phyloP scores from a whole-genome alignment of 129 eudicot species.

The Escallonia herrerae region DNA sequence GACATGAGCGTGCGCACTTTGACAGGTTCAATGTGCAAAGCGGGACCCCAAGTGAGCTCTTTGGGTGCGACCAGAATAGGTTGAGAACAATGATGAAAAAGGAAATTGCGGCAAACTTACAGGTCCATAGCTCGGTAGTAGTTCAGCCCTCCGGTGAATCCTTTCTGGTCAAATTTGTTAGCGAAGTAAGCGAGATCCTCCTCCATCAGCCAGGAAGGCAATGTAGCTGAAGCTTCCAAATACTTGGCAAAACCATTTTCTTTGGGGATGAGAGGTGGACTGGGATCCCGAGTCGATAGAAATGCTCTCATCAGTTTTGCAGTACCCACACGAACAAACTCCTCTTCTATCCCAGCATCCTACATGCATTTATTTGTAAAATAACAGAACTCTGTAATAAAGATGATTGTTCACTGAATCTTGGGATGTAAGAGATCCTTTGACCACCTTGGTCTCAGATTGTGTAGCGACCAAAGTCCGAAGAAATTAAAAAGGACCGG shows the following conservation, averaged over 20 bases:
- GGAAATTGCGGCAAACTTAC: conserved; percentile 30
- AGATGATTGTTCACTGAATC: no score
- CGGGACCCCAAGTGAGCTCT: no score
- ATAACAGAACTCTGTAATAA: no score
- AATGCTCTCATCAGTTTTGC: conserved; percentile 53
- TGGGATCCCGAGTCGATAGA: conserved; percentile 48
- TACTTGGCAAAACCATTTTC: conserved; percentile 58
- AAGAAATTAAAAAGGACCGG: no score
- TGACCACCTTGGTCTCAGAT: neutral
- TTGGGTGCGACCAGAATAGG: no score
- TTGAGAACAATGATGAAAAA: no score
- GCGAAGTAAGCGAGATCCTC: conserved; percentile 70
- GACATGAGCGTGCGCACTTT: no score
- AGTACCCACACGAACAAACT: conserved; percentile 63
- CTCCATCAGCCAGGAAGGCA: conserved; percentile 78
- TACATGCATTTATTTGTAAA: conserved; percentile 4
- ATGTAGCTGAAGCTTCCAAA: conserved; percentile 32
- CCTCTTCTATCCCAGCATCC: conserved; percentile 80
- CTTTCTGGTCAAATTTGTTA: conserved; percentile 42
- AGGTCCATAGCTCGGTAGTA: conserved; percentile 77
- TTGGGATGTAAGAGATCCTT: neutral
- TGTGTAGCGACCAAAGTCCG: no score
- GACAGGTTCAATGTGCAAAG: no score
- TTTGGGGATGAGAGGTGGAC: conserved; percentile 46
- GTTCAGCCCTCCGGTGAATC: conserved; percentile 87